phyloP scores from a whole-genome alignment of 1,284 basidiomycete species.

The Mycena citricolor region DNA sequence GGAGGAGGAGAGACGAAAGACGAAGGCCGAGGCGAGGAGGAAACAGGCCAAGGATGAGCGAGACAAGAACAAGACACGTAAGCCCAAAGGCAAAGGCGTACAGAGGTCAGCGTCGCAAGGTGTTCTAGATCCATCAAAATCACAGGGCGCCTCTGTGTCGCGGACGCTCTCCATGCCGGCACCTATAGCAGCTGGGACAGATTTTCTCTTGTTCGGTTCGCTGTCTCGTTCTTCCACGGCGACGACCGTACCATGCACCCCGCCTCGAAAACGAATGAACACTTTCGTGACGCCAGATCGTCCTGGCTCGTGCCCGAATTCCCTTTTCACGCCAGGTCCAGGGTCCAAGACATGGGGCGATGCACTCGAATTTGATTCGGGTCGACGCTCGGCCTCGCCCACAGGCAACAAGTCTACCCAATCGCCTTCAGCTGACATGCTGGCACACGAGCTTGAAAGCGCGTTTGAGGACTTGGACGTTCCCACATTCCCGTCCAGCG shows the following conservation, averaged over 20 bases:
- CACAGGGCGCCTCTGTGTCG: not conserved
- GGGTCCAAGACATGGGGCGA: slow-evolving; percentile 4
- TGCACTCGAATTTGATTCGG: slow-evolving; percentile 32
- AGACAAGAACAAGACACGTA: too few species aligned
- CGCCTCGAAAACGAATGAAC: slow-evolving; percentile 28
- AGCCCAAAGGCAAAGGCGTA: slow-evolving; percentile 3
- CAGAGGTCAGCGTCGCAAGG: slow-evolving; percentile 1
- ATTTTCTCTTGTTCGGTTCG: slow-evolving; percentile 11
- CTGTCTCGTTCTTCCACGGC: not conserved
- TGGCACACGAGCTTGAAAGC: slow-evolving; percentile 36
- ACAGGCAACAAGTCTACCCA: slow-evolving; percentile 21
- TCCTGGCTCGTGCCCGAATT: slow-evolving; percentile 38
- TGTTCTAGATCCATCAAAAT: not conserved
- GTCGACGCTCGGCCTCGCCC: slow-evolving; percentile 14
- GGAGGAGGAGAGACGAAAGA: slow-evolving; percentile 29
- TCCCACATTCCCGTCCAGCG: slow-evolving; percentile 49
- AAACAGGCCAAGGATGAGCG: slow-evolving; percentile 19
- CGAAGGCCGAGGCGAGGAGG: slow-evolving; percentile 28
- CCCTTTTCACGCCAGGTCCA: slow-evolving; percentile 33
- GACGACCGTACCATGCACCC: slow-evolving; percentile 33
- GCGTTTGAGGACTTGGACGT: slow-evolving; percentile 38
- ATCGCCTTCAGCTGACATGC: slow-evolving; percentile 23
- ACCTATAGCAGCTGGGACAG: slow-evolving; percentile 15
- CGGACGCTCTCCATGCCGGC: slow-evolving; percentile 1
- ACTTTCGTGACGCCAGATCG: slow-evolving; percentile 12